Conservation (phyloP, 2,329 filamentous ascomycete genomes). For the Epicoccum nigrum region DNA sequence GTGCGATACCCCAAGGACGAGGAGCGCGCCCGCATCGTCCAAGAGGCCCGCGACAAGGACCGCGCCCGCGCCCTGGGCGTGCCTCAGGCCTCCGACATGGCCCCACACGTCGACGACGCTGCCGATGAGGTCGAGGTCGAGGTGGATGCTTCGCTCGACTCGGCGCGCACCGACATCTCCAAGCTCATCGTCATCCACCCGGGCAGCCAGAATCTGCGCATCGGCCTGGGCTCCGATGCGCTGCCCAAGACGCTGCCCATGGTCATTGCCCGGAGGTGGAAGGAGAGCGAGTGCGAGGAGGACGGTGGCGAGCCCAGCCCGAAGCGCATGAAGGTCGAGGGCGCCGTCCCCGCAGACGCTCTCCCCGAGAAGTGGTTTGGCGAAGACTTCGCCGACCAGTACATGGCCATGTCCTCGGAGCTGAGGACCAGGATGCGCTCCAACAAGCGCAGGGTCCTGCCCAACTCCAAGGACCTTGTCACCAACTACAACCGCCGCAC, state of each 20-base stretch:
- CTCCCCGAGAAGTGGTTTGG: constrained; percentile 82
- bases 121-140: constrained; percentile 39
- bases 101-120: constrained; percentile 36
- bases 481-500: constrained; percentile 90
- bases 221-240: constrained; percentile 94
- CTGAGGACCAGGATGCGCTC: constrained; percentile 88
- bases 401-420: constrained; percentile 81
- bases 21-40: constrained; percentile 79
- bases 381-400: constrained; percentile 72
- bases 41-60: constrained; percentile 86
- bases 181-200: constrained; percentile 95
- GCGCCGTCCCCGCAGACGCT: constrained; percentile 65
- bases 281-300: constrained; percentile 82
- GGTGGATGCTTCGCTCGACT: constrained; percentile 29
- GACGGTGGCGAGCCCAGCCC: constrained; percentile 78
- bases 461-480: constrained; percentile 96
- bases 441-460: constrained; percentile 92
- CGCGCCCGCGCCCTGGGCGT: constrained; percentile 79
- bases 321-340: constrained; percentile 66
- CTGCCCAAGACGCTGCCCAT: constrained; percentile 93
- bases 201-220: constrained; percentile 91
- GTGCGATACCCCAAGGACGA: constrained; percentile 88
- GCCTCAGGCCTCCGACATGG: constrained; percentile 47
- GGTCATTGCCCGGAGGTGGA: constrained; percentile 81
- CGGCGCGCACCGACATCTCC: constrained; percentile 68